Evolutionary conservation across 257 asterid species (phyloP).

Genomic region (Solanum chilense): DNA sequence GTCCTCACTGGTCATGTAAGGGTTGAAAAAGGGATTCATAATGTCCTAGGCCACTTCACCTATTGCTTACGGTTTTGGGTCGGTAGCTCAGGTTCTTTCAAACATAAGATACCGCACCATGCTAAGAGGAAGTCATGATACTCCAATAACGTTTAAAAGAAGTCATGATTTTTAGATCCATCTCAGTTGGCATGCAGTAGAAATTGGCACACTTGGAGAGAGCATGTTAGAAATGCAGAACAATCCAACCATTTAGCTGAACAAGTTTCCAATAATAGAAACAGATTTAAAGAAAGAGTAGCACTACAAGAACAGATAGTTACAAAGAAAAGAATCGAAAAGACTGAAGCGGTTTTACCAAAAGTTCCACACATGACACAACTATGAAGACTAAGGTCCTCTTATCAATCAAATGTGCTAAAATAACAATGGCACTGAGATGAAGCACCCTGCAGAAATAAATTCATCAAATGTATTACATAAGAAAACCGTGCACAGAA

Average conservation of each 20-base stretch:
- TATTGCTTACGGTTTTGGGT: background rate
- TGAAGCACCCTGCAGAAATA: background rate
- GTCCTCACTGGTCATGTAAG: background rate
- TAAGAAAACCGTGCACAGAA: background rate
- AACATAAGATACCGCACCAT: background rate
- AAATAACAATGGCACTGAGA: background rate
- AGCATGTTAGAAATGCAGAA: background rate
- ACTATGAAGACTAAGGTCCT: background rate
- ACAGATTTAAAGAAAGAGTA: background rate
- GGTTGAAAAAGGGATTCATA: background rate
- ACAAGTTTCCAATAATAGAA: background rate
- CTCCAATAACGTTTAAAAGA: background rate
- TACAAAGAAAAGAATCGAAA: background rate
- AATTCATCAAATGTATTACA: background rate
- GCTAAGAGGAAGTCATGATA: background rate
- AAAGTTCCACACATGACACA: background rate
- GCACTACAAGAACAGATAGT: background rate
- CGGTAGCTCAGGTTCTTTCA: background rate
- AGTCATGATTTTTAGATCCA: background rate
- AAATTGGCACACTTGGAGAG: background rate
- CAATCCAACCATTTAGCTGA: background rate
- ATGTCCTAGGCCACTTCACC: background rate
- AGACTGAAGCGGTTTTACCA: background rate
- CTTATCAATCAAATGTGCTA: background rate
- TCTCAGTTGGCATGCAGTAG: background rate